These are phyloP conservation scores for Dryadomyces sulphureus DNA, from an alignment of 2,329 filamentous ascomycete genomes.

Conservation along the genomic window DNA sequence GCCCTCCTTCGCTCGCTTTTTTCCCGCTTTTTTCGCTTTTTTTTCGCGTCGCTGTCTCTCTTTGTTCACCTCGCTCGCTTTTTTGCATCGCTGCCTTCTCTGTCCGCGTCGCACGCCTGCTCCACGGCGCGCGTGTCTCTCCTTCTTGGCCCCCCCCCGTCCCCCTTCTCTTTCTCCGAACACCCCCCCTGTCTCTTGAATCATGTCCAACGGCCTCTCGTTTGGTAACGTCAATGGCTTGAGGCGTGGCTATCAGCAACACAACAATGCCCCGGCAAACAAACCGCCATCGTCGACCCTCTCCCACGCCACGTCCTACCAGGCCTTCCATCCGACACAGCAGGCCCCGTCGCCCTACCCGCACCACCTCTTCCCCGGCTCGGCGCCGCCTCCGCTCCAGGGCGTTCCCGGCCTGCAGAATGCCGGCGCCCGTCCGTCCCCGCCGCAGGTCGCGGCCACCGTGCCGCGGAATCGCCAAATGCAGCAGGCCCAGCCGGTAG, in stretches of 20 bases:
- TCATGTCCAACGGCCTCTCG: conserved; percentile 32
- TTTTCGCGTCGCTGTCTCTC: neutral
- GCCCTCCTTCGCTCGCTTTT: neutral
- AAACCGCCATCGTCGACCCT: conserved; percentile 35
- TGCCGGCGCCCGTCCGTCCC: conserved; percentile 25
- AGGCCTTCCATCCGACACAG: conserved; percentile 30
- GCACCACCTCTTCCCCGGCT: conserved; percentile 36
- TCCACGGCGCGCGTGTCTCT: neutral
- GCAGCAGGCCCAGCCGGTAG: conserved; percentile 19
- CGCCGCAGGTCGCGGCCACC: conserved; percentile 33
- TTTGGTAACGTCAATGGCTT: conserved; percentile 30
- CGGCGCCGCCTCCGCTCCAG: conserved; percentile 29
- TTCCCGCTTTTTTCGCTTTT: neutral
- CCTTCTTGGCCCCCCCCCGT: neutral
- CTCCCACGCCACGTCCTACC: conserved; percentile 39
- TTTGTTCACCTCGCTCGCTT: neutral
- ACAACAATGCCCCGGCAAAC: conserved; percentile 29
- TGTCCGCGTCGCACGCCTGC: neutral
- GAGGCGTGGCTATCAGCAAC: conserved; percentile 28
- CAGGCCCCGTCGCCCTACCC: conserved; percentile 29
- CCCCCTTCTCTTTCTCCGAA: neutral
- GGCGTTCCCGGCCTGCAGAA: conserved; percentile 32
- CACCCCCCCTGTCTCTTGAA: conserved; percentile 6
- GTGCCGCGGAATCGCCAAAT: conserved; percentile 31
- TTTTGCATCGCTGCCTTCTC: neutral